Percentiles rank a stretch among this genome's conserved stretches.
Conservation (phyloP, 495 filamentous ascomycete genomes). For the Astrothelium macrocarpum region DNA sequence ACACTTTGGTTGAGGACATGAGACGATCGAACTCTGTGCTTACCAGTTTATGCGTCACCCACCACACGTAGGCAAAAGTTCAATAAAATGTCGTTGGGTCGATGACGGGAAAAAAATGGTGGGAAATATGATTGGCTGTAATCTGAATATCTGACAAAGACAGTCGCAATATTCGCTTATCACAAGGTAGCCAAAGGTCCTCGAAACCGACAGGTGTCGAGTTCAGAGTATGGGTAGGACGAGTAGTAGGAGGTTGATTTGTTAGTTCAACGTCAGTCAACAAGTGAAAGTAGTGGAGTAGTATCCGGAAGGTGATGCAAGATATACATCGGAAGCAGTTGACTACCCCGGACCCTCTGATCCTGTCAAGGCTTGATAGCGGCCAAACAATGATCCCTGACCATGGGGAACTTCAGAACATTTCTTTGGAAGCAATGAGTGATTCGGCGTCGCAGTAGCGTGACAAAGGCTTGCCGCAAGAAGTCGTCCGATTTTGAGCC, state of each 20-base stretch:
- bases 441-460: slow-evolving; percentile 7
- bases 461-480: slow-evolving; percentile 5
- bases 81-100: not conserved
- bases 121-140: too few species aligned
- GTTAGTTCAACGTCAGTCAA: not conserved
- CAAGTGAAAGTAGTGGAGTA: not conserved
- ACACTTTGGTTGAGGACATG: not conserved
- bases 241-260: not conserved
- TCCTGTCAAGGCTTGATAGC: not conserved
- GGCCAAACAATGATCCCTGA: not conserved
- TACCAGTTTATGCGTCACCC: not conserved
- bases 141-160: not conserved
- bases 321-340: slow-evolving; percentile 4
- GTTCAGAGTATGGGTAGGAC: not conserved
- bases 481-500: slow-evolving; percentile 4
- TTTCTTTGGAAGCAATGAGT: not conserved
- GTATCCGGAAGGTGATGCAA: not conserved
- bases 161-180: not conserved
- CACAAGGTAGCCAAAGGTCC: not conserved
- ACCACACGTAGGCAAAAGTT: not conserved
- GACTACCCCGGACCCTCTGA: not conserved
- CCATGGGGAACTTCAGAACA: not conserved
- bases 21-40: not conserved
- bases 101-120: not conserved
- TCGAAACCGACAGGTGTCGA: not conserved